Evolutionary conservation across 176 grass and related monocot genomes (phyloP).

Genomic region (Otatea glauca): DNA sequence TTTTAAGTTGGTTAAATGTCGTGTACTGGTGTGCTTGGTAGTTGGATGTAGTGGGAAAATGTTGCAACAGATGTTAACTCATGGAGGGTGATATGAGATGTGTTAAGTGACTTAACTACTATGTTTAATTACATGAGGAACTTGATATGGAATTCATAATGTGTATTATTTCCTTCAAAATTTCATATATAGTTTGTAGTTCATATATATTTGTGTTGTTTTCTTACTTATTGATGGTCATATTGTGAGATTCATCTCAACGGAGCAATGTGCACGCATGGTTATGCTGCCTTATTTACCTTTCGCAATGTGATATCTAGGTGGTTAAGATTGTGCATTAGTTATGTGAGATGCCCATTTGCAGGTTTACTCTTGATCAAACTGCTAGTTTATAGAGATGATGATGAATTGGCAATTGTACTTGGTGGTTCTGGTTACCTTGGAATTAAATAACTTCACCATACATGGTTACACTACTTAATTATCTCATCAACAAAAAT

Average conservation of each 20-base stretch:
- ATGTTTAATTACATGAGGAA: constrained; percentile 61
- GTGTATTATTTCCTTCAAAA: constrained; percentile 15
- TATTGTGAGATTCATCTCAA: not conserved
- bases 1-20: constrained; percentile 41
- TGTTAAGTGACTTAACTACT: constrained; percentile 57
- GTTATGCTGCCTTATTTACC: not conserved
- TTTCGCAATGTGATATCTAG: not conserved
- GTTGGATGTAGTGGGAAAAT: constrained; percentile 43
- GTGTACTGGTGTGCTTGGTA: constrained; percentile 31
- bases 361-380: not conserved
- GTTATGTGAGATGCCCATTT: not conserved
- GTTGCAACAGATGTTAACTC: constrained; percentile 43
- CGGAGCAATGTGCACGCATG: not conserved
- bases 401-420: not conserved
- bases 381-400: not conserved
- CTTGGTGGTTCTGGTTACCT: not conserved
- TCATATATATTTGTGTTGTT: not conserved
- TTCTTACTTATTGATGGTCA: not conserved
- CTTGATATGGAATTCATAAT: constrained; percentile 18
- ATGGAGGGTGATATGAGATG: constrained; percentile 49
- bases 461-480: not conserved
- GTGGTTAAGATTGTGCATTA: not conserved
- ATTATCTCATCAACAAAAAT: not conserved
- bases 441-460: not conserved
- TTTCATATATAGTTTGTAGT: constrained; percentile 15